Conservation (phyloP, 306 rosid species). For the Senna tora region DNA sequence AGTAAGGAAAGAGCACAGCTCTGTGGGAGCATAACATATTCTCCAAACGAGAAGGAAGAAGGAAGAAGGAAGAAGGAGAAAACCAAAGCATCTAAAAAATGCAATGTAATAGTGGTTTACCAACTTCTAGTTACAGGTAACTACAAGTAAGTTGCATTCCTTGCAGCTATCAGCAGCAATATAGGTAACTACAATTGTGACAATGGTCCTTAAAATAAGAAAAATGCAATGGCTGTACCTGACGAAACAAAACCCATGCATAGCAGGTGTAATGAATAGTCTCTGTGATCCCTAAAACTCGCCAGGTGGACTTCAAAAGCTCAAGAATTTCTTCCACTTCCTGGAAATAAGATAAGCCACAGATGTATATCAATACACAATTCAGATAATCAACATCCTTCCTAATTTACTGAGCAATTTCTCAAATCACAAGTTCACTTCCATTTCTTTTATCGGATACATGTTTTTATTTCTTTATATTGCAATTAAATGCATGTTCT, state of each 20-base stretch:
- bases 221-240: constrained; percentile 54
- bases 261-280: constrained; percentile 91
- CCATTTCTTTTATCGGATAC: constrained; percentile 5
- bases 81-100: not conserved
- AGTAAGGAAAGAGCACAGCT: not conserved
- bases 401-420: constrained; percentile 17
- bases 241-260: constrained; percentile 98
- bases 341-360: constrained; percentile 54
- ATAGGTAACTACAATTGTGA: constrained; percentile 17
- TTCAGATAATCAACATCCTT: constrained; percentile 28
- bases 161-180: constrained; percentile 26
- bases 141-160: not conserved
- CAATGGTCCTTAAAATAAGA: constrained; percentile 17
- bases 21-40: not conserved
- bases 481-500: constrained; percentile 29
- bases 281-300: constrained; percentile 95
- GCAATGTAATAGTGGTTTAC: not conserved
- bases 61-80: not conserved
- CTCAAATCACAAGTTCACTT: constrained; percentile 11
- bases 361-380: constrained; percentile 12
- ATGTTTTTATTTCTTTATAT: constrained; percentile 24
- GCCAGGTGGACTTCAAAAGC: constrained; percentile 97
- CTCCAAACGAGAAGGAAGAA: not conserved
- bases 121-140: constrained; percentile 1
- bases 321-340: constrained; percentile 97